Evolutionary conservation across 768 basidiomycete species (phyloP).

Genomic region (Trametopsis cervina): DNA sequence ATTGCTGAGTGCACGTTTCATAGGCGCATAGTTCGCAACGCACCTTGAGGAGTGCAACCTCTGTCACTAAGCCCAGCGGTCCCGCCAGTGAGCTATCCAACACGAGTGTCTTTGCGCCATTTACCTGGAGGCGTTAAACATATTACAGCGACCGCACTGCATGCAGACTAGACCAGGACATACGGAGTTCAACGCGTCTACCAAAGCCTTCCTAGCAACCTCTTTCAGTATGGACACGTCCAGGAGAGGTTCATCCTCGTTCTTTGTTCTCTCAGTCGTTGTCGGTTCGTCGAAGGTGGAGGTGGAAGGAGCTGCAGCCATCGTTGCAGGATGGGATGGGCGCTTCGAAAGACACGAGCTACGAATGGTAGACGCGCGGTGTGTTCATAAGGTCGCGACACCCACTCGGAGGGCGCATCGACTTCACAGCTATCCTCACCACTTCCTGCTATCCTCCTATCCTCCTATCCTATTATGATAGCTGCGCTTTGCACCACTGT

Average conservation of each 20-base stretch:
- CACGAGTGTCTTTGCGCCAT: slow-evolving; percentile 95
- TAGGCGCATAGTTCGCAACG: slow-evolving; percentile 2
- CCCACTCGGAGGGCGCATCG: neutral
- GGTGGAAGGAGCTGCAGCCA: slow-evolving; percentile 18
- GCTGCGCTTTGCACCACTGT: no score
- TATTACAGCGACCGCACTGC: no score
- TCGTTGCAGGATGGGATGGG: slow-evolving; percentile 1
- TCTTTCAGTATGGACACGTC: slow-evolving; percentile 70
- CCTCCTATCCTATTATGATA: no score
- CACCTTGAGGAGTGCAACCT: slow-evolving; percentile 90
- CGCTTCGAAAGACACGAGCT: no score
- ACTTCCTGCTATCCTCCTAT: slow-evolving; percentile 1
- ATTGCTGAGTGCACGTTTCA: neutral
- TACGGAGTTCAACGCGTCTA: slow-evolving; percentile 83
- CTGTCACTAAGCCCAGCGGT: slow-evolving; percentile 91
- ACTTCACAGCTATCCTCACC: slow-evolving; percentile 1
- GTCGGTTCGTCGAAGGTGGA: slow-evolving; percentile 31
- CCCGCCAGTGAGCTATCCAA: slow-evolving; percentile 84
- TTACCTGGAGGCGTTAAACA: no score
- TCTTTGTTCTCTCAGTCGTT: slow-evolving; percentile 21
- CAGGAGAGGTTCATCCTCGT: slow-evolving; percentile 33
- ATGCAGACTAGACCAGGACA: slow-evolving; percentile 2
- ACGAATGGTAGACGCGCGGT: no score
- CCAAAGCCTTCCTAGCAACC: slow-evolving; percentile 68
- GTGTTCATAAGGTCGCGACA: neutral